Percentiles rank a stretch among this genome's conserved stretches.
These are phyloP conservation scores for Alternaria sp. DNA, from an alignment of 2,329 filamentous ascomycete genomes.

Conservation along the genomic window DNA sequence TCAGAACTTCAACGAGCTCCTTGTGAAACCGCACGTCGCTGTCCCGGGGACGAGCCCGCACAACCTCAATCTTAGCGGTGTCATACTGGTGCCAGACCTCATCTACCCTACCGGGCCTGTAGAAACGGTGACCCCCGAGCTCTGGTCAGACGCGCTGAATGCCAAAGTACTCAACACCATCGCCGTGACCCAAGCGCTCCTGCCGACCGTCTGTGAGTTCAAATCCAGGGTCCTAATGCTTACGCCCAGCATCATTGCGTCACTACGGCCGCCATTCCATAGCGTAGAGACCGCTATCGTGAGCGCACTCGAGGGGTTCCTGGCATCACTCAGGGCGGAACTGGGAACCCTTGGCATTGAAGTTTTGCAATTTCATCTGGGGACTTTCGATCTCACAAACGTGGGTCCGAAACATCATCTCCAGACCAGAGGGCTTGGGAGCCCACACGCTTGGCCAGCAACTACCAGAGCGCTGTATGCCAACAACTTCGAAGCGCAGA, in stretches of 20 bases:
- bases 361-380: constrained; percentile 87
- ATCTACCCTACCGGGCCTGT: constrained; percentile 82
- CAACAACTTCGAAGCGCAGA: constrained; percentile 48
- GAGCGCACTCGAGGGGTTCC: constrained; percentile 85
- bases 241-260: constrained; percentile 80
- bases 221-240: constrained; percentile 75
- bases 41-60: constrained; percentile 78
- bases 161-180: constrained; percentile 90
- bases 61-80: constrained; percentile 75
- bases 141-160: constrained; percentile 89
- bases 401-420: constrained; percentile 56
- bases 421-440: constrained; percentile 42
- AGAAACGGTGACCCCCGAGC: constrained; percentile 81
- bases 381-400: constrained; percentile 83
- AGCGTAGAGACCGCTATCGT: constrained; percentile 86
- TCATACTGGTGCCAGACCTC: constrained; percentile 83
- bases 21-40: constrained; percentile 76
- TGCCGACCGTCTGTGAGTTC: constrained; percentile 62
- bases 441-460: constrained; percentile 48
- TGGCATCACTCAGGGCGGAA: constrained; percentile 79
- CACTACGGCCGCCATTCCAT: constrained; percentile 79
- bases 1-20: constrained; percentile 72
- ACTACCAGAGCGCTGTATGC: constrained; percentile 45
- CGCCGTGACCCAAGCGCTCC: constrained; percentile 84
- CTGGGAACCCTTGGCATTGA: constrained; percentile 76